Conservation (phyloP, 257 asterid genomes). For the Ilex aquifolium region DNA sequence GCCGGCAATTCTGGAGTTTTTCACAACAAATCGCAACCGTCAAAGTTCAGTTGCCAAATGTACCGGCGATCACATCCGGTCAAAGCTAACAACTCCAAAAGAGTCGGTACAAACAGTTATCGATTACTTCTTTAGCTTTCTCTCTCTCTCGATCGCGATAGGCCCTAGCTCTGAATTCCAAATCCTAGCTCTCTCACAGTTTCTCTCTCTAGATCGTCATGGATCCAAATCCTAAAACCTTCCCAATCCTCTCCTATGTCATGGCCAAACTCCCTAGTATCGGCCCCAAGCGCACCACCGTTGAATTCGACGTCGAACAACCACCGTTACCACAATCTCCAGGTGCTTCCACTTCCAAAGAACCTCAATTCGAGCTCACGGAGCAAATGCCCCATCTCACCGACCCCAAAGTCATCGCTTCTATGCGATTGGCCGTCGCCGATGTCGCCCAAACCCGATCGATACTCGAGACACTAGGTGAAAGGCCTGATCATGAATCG, state of each 20-base stretch:
- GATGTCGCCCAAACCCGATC: slow-evolving; percentile 81
- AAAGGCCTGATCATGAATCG: slow-evolving; percentile 88
- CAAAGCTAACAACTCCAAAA: no score
- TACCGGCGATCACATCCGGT: no score
- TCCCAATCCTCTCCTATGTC: slow-evolving; percentile 84
- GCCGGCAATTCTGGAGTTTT: no score
- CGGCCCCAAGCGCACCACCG: slow-evolving; percentile 32
- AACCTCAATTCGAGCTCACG: slow-evolving; percentile 80
- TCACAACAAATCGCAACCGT: no score
- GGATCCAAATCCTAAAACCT: slow-evolving; percentile 83
- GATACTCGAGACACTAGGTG: slow-evolving; percentile 54
- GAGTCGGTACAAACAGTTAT: no score
- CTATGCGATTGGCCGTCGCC: slow-evolving; percentile 68
- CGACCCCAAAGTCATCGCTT: slow-evolving; percentile 54
- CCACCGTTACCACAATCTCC: slow-evolving; percentile 25
- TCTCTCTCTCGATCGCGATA: no score
- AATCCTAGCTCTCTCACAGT: no score
- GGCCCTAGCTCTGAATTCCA: no score
- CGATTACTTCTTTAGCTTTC: no score
- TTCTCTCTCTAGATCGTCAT: slow-evolving; percentile 2
- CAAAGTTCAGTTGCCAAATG: no score
- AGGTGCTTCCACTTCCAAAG: slow-evolving; percentile 18
- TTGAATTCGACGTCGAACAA: slow-evolving; percentile 69
- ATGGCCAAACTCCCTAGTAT: slow-evolving; percentile 68
- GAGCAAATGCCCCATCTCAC: slow-evolving; percentile 82